A percentile compares a stretch with the other conserved stretches of the same genome.
These are phyloP conservation scores for Trapa bicornis DNA, from an alignment of 345 rosid genomes.

Conservation along the genomic window DNA sequence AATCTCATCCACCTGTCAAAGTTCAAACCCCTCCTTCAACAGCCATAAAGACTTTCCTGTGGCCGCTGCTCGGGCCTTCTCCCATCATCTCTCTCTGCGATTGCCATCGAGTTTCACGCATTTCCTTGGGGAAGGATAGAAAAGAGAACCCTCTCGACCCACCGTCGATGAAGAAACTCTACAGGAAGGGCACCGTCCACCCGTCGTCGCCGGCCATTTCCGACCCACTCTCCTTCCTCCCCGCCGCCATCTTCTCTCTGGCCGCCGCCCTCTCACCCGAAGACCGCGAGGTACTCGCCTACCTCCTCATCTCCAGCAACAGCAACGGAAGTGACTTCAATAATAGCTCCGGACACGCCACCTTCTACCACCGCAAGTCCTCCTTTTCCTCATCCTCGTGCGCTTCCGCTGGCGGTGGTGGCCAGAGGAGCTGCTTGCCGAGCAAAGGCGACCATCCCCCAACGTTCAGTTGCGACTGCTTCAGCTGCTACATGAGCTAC, in stretches of 20 bases:
- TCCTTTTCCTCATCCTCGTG: background rate
- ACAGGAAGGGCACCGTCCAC: slow-evolving; percentile 57
- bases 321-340: background rate
- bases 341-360: background rate
- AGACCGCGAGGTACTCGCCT: slow-evolving; percentile 34
- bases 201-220: slow-evolving; percentile 36
- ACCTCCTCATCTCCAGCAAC: slow-evolving; percentile 35
- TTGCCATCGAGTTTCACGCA: background rate
- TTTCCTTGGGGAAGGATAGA: background rate
- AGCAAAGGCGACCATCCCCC: slow-evolving; percentile 30
- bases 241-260: slow-evolving; percentile 59
- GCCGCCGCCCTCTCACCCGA: slow-evolving; percentile 46
- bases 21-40: background rate
- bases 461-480: slow-evolving; percentile 56
- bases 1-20: slow-evolving; percentile 1
- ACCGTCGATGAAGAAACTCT: slow-evolving; percentile 57
- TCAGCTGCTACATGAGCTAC: slow-evolving; percentile 63
- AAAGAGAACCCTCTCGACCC: background rate
- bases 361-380: background rate
- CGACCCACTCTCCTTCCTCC: slow-evolving; percentile 51
- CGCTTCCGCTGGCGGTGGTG: background rate
- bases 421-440: background rate
- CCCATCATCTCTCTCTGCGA: background rate
- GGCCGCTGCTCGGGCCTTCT: background rate
- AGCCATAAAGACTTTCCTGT: background rate